Conservation (phyloP, 805 yeast genomes). For the Yarrowia divulgata region DNA sequence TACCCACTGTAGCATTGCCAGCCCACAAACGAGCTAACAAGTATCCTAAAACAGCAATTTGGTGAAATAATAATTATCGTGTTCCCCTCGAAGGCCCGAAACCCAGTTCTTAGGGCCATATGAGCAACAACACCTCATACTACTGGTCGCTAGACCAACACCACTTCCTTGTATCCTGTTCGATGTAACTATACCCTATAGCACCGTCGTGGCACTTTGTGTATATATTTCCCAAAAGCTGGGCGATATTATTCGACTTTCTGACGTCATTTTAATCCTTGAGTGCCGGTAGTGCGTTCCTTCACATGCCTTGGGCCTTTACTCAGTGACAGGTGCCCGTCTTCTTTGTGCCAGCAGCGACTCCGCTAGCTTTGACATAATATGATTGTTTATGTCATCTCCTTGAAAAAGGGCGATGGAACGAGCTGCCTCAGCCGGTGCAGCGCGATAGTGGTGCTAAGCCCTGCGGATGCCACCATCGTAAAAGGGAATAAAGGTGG, state of each 20-base stretch:
- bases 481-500: background rate
- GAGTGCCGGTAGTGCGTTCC: background rate
- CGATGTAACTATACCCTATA: constrained; percentile 3
- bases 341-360: background rate
- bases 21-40: background rate
- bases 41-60: constrained; percentile 3
- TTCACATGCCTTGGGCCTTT: constrained; percentile 5
- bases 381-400: background rate
- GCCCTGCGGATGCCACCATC: background rate
- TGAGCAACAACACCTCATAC: background rate
- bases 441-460: too few species aligned
- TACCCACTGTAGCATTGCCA: background rate
- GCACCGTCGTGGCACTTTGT: background rate
- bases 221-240: background rate
- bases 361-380: constrained; percentile 10
- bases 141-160: too few species aligned
- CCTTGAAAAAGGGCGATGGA: background rate
- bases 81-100: background rate
- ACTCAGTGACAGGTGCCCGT: constrained; percentile 14
- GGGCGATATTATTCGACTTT: background rate
- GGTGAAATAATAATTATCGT: constrained; percentile 9
- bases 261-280: background rate
- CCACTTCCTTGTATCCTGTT: too few species aligned
- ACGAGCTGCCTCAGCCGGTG: background rate
- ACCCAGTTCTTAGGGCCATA: background rate